These are phyloP conservation scores for Lepidium didymum DNA, from an alignment of 345 rosid species.

Conservation along the genomic window DNA sequence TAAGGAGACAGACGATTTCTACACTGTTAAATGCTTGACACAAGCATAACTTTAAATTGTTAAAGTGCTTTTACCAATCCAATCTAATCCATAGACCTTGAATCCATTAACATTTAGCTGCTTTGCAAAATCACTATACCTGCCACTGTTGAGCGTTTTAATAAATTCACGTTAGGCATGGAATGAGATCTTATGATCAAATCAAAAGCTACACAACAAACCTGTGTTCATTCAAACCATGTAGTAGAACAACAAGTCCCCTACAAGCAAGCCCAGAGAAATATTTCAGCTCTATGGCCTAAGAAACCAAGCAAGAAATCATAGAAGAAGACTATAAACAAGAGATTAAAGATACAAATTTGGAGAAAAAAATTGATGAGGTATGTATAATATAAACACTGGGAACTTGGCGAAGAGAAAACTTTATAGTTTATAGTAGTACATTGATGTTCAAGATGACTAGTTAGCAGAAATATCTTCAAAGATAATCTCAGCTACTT, in stretches of 20 bases:
- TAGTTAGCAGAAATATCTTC: not conserved
- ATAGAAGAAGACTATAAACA: not conserved
- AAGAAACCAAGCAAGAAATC: not conserved
- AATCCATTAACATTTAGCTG: slow-evolving; percentile 67
- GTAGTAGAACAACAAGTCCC: slow-evolving; percentile 71
- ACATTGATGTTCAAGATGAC: not conserved
- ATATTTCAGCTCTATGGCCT: slow-evolving; percentile 11
- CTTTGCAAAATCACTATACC: slow-evolving; percentile 83
- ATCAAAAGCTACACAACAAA: slow-evolving; percentile 25
- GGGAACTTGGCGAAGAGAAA: not conserved
- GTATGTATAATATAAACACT: not conserved
- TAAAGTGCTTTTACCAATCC: slow-evolving; percentile 59
- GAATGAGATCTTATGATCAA: not conserved
- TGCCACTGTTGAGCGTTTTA: slow-evolving; percentile 44
- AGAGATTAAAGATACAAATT: not conserved
- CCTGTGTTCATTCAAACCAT: slow-evolving; percentile 97
- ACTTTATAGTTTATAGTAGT: not conserved
- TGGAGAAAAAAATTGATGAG: not conserved
- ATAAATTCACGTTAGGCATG: not conserved
- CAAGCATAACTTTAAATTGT: not conserved
- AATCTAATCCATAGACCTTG: slow-evolving; percentile 87
- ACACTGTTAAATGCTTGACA: not conserved
- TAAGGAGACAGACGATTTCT: not conserved
- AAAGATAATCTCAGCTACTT: not conserved
- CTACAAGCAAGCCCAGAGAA: slow-evolving; percentile 38